A percentile compares a stretch with the other conserved stretches of the same genome.
Evolutionary conservation across 192 early-diverging fungal genomes (phyloP).

Genomic region (Coemansia sp.): DNA sequence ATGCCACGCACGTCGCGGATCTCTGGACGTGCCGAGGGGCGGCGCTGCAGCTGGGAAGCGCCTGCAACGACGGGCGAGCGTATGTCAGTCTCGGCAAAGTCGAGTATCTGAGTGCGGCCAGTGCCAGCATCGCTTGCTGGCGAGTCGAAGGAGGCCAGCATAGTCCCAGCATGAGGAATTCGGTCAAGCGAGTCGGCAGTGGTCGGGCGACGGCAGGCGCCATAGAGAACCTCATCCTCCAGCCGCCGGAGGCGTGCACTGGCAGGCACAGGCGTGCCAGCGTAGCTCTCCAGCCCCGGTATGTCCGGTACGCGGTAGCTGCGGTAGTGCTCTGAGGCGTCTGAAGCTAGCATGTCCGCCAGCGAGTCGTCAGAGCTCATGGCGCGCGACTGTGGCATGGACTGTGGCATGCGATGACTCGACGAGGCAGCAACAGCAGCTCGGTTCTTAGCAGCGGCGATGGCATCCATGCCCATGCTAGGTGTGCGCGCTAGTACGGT

Average conservation of each 20-base stretch:
- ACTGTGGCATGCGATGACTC: slow-evolving; percentile 6
- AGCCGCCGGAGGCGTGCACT: slow-evolving; percentile 33
- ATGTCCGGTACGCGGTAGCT: slow-evolving; percentile 15
- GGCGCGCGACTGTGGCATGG: slow-evolving; percentile 43
- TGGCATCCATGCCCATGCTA: slow-evolving; percentile 36
- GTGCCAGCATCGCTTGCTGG: slow-evolving; percentile 50
- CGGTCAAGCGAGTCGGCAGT: background rate
- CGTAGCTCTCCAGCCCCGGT: slow-evolving; percentile 31
- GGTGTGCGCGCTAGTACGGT: slow-evolving; percentile 20
- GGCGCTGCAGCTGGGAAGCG: slow-evolving; percentile 7
- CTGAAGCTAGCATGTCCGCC: slow-evolving; percentile 34
- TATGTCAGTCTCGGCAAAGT: slow-evolving; percentile 41
- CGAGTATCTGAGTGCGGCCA: slow-evolving; percentile 48
- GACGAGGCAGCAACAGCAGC: background rate
- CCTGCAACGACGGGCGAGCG: background rate
- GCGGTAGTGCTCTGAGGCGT: slow-evolving; percentile 16
- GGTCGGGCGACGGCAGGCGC: slow-evolving; percentile 15
- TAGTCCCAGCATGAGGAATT: background rate
- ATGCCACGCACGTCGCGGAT: slow-evolving; percentile 46
- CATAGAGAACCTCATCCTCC: slow-evolving; percentile 33
- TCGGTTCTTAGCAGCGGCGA: slow-evolving; percentile 26
- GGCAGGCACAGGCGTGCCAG: slow-evolving; percentile 18
- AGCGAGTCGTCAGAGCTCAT: slow-evolving; percentile 44
- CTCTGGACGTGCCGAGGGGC: slow-evolving; percentile 47
- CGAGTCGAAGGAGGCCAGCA: slow-evolving; percentile 33